These are phyloP conservation scores for Salix arbutifolia DNA, from an alignment of 345 rosid species.

Conservation along the genomic window DNA sequence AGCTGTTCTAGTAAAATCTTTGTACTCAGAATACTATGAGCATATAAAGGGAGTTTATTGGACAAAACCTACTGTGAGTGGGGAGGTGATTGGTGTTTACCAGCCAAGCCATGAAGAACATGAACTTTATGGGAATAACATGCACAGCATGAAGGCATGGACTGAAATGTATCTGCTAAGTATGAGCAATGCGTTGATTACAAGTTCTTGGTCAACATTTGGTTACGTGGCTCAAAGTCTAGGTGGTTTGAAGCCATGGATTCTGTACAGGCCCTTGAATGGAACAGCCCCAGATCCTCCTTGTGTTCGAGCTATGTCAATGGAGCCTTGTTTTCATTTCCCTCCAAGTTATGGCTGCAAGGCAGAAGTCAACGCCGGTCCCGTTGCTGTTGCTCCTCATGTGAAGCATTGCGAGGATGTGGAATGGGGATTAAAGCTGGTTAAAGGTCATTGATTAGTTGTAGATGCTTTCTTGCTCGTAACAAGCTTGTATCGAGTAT, in stretches of 20 bases:
- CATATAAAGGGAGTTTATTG: slow-evolving; percentile 11
- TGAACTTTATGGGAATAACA: slow-evolving; percentile 11
- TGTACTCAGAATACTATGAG: slow-evolving; percentile 11
- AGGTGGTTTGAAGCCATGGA: slow-evolving; percentile 23
- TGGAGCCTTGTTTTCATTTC: slow-evolving; percentile 27
- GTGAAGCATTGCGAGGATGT: slow-evolving; percentile 17
- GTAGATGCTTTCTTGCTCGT: neutral
- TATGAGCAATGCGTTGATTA: slow-evolving; percentile 14
- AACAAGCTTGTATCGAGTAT: neutral
- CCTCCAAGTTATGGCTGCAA: slow-evolving; percentile 14
- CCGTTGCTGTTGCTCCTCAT: neutral
- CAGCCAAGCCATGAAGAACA: slow-evolving; percentile 26
- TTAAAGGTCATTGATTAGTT: neutral
- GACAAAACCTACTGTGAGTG: slow-evolving; percentile 13
- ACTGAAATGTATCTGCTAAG: slow-evolving; percentile 20
- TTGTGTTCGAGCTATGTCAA: slow-evolving; percentile 11
- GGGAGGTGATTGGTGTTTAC: slow-evolving; percentile 17
- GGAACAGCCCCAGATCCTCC: slow-evolving; percentile 8
- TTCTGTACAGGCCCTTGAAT: slow-evolving; percentile 6
- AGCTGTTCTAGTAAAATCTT: slow-evolving; percentile 14
- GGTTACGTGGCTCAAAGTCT: slow-evolving; percentile 28
- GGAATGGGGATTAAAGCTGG: slow-evolving; percentile 14
- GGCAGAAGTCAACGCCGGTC: neutral
- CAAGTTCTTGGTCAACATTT: slow-evolving; percentile 23
- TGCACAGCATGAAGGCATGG: slow-evolving; percentile 26